Percentiles rank a stretch among this genome's conserved stretches.
Evolutionary conservation across 2,329 filamentous ascomycete species (phyloP).

Genomic region (Xylariaceae sp.): DNA sequence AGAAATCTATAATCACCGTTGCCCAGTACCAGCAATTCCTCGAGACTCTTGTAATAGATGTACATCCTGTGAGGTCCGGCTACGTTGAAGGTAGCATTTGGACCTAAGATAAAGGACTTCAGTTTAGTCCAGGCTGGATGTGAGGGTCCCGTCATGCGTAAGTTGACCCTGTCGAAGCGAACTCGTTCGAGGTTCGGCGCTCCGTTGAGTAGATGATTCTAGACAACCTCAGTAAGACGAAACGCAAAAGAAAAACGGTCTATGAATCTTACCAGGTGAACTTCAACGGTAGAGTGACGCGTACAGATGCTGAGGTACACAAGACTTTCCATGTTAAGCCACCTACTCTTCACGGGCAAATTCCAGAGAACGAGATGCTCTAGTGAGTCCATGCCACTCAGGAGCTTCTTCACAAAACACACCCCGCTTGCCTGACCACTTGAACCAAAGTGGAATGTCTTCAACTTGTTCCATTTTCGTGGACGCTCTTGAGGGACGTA

Average conservation of each 20-base stretch:
- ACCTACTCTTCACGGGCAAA: background rate
- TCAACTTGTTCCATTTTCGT: too few relatives aligned
- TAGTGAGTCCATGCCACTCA: too few relatives aligned
- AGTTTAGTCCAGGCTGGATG: constrained; percentile 14
- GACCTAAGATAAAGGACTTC: constrained; percentile 1
- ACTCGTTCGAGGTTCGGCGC: constrained; percentile 26
- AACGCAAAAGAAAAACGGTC: background rate
- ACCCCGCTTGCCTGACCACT: too few relatives aligned
- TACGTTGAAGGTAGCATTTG: too few relatives aligned
- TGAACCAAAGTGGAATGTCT: too few relatives aligned
- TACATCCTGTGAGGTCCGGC: too few relatives aligned
- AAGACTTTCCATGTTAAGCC: constrained; percentile 16
- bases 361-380: constrained; percentile 4
- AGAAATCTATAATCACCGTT: too few relatives aligned
- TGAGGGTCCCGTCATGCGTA: constrained; percentile 4
- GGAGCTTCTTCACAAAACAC: too few relatives aligned
- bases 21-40: constrained; percentile 11
- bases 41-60: background rate
- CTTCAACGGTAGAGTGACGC: background rate
- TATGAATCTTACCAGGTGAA: constrained; percentile 20
- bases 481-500: too few relatives aligned
- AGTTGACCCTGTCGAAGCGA: constrained; percentile 21
- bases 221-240: constrained; percentile 9
- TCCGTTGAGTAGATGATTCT: constrained; percentile 15
- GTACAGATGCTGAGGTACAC: constrained; percentile 17